Percentiles rank a stretch among this genome's conserved stretches.
Evolutionary conservation across 148 eudicot species (phyloP).

Genomic region (Camellia sinensis): DNA sequence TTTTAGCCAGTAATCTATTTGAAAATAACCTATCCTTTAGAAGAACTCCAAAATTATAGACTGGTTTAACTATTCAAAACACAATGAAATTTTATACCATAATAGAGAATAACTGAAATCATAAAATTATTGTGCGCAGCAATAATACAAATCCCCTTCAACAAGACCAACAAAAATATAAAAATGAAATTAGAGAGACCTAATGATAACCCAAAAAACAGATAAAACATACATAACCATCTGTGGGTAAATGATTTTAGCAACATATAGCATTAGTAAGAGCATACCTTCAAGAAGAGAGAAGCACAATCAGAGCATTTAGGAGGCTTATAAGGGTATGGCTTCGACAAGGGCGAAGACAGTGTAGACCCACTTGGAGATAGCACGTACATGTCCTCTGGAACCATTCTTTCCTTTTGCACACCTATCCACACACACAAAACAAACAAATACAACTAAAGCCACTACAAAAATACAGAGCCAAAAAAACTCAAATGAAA

Average conservation of each 20-base stretch:
- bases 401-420: slow-evolving; percentile 94
- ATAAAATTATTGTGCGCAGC: background rate
- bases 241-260: background rate
- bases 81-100: background rate
- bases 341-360: slow-evolving; percentile 56
- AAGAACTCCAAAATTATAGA: background rate
- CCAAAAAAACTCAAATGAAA: background rate
- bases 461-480: background rate
- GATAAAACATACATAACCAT: background rate
- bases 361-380: slow-evolving; percentile 59
- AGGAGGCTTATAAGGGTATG: slow-evolving; percentile 88
- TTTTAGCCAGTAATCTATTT: slow-evolving; percentile 3
- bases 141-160: background rate
- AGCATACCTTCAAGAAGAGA: slow-evolving; percentile 72
- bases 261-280: background rate
- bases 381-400: slow-evolving; percentile 91
- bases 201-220: background rate
- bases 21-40: background rate
- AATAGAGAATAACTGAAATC: background rate
- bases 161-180: background rate
- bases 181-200: no score
- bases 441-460: slow-evolving; percentile 8
- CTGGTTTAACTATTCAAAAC: background rate
- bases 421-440: slow-evolving; percentile 57
- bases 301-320: slow-evolving; percentile 95